Evolutionary conservation across 179 eudicot species (phyloP).

Genomic region (Drosera spatulata): DNA sequence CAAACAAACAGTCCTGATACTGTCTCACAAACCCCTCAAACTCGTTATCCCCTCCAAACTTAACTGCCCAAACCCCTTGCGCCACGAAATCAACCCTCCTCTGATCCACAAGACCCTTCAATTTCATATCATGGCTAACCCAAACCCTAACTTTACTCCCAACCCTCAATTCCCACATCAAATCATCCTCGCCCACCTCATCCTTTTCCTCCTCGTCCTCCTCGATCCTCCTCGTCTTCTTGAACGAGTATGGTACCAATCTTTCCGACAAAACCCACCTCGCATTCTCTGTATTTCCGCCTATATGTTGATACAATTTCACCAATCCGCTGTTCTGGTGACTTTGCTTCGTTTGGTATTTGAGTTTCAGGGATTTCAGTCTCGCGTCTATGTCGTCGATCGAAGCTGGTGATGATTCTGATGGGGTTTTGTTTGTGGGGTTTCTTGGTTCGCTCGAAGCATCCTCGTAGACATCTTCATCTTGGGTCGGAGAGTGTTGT

Average conservation of each 20-base stretch:
- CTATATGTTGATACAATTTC: constrained; percentile 70
- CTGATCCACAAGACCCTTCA: constrained; percentile 62
- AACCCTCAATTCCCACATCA: constrained; percentile 47
- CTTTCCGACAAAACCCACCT: constrained; percentile 63
- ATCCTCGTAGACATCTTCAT: constrained; percentile 8
- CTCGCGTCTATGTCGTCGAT: constrained; percentile 56
- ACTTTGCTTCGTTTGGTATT: constrained; percentile 24
- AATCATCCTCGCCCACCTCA: constrained; percentile 20
- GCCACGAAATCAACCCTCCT: constrained; percentile 56
- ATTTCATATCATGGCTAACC: constrained; percentile 46
- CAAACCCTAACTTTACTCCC: constrained; percentile 45
- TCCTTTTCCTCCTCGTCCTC: constrained; percentile 10
- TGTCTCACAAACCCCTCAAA: constrained; percentile 30
- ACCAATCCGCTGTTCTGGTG: constrained; percentile 24
- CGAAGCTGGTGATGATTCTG: constrained; percentile 10
- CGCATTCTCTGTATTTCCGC: constrained; percentile 68
- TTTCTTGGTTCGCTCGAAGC: constrained; percentile 25
- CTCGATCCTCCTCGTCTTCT: constrained; percentile 11
- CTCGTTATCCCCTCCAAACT: constrained; percentile 30
- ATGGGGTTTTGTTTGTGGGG: not conserved
- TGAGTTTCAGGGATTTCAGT: constrained; percentile 55
- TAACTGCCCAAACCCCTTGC: constrained; percentile 61
- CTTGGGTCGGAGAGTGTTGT: constrained; percentile 2
- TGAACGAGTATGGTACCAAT: constrained; percentile 36
- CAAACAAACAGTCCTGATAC: constrained; percentile 57